Percentiles rank a stretch among this genome's conserved stretches.
phyloP scores from a whole-genome alignment of 2,329 filamentous ascomycete genomes.

The Pseudogymnoascus verrucosus region DNA sequence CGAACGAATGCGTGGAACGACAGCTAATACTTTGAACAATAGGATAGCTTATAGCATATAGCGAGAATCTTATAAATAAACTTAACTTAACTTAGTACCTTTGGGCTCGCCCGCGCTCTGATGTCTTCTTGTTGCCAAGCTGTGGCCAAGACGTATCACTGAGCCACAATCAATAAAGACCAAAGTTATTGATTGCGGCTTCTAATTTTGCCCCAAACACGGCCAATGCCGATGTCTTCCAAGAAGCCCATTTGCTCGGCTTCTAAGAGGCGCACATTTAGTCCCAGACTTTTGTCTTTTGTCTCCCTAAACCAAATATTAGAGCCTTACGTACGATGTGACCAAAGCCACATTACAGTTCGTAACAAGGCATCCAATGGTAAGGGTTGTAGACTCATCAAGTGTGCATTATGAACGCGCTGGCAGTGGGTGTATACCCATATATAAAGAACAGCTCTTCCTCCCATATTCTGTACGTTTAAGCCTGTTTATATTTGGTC shows the following conservation, averaged over 20 bases:
- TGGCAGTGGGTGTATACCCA: neutral
- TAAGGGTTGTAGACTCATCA: neutral
- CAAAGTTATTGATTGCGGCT: neutral
- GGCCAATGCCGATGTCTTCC: neutral
- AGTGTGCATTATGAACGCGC: neutral
- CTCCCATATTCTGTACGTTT: neutral
- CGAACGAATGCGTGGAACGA: too few species aligned
- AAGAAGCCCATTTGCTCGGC: neutral
- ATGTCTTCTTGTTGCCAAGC: too few species aligned
- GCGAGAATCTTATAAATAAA: too few species aligned
- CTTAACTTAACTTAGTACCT: too few species aligned
- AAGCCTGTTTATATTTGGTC: neutral
- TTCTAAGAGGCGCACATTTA: neutral
- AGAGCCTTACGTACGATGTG: neutral
- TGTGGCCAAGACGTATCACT: neutral
- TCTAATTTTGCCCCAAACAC: neutral
- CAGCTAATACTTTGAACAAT: too few species aligned
- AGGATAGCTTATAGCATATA: too few species aligned
- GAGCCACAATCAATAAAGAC: neutral
- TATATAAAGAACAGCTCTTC: neutral
- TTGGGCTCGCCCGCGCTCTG: too few species aligned
- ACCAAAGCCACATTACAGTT: neutral
- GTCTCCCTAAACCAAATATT: neutral
- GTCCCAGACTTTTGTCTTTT: neutral
- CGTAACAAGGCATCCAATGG: neutral